Evolutionary conservation across 2,329 filamentous ascomycete genomes (phyloP).

Genomic region (Mycosphaerella arachidis): DNA sequence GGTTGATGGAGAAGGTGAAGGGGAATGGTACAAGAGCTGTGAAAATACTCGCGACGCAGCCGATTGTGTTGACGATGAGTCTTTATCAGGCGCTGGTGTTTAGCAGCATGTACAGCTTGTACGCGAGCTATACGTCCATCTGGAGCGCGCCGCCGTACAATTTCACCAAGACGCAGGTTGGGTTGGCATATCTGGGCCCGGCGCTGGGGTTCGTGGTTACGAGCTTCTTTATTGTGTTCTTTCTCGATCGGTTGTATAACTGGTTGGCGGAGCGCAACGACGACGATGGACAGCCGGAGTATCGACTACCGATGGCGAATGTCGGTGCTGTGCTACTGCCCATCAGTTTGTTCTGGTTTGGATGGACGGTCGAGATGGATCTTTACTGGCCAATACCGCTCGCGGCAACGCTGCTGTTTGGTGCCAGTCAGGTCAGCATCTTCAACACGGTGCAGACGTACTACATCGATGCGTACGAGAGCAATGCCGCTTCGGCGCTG

Average conservation of each 20-base stretch:
- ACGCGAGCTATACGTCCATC: slow-evolving; percentile 31
- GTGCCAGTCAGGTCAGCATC: slow-evolving; percentile 50
- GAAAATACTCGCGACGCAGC: slow-evolving; percentile 39
- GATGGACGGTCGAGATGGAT: slow-evolving; percentile 40
- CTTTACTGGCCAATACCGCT: slow-evolving; percentile 40
- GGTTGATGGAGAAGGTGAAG: slow-evolving; percentile 32
- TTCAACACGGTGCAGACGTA: slow-evolving; percentile 52
- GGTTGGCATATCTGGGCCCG: slow-evolving; percentile 40
- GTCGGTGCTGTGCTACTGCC: slow-evolving; percentile 43
- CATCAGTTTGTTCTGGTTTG: slow-evolving; percentile 40
- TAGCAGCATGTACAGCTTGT: slow-evolving; percentile 43
- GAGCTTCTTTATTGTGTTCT: slow-evolving; percentile 41
- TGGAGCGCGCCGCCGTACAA: slow-evolving; percentile 32
- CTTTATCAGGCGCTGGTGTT: slow-evolving; percentile 44
- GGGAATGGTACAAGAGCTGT: slow-evolving; percentile 39
- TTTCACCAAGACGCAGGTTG: slow-evolving; percentile 41
- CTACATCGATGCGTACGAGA: slow-evolving; percentile 49
- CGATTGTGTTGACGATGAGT: slow-evolving; percentile 43
- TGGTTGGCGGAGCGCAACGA: slow-evolving; percentile 38
- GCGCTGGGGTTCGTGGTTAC: slow-evolving; percentile 40
- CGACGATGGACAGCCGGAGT: slow-evolving; percentile 40
- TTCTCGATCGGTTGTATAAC: slow-evolving; percentile 46
- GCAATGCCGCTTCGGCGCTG: slow-evolving; percentile 46
- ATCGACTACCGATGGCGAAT: slow-evolving; percentile 42
- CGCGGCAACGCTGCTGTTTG: slow-evolving; percentile 43